A percentile compares a stretch with the other conserved stretches of the same genome.
phyloP scores from a whole-genome alignment of 202 grass and related monocot genomes.

The Sporobolus alterniflorus region DNA sequence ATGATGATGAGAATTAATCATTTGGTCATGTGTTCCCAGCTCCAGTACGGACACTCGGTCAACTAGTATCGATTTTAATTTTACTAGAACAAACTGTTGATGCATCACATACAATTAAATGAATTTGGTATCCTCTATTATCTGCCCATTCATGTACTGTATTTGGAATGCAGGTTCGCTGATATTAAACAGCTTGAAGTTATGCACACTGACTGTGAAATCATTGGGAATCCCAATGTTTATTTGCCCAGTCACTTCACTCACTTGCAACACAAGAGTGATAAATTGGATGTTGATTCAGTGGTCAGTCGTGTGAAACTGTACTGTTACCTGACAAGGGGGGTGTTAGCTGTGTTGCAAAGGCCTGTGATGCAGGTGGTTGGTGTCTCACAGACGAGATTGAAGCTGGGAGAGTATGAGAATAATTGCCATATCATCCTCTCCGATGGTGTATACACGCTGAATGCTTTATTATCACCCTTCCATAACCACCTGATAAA shows the following conservation, averaged over 20 bases:
- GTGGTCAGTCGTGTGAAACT: not conserved
- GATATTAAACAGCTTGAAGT: not conserved
- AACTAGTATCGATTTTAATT: too few species aligned
- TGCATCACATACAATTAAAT: not conserved
- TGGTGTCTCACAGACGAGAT: not conserved
- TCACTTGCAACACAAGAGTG: not conserved
- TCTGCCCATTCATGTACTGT: not conserved
- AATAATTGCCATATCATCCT: not conserved
- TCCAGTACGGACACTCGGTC: not conserved
- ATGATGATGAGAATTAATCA: not conserved
- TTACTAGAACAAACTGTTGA: too few species aligned
- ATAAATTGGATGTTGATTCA: not conserved
- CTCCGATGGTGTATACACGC: constrained; percentile 28
- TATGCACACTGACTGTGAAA: not conserved
- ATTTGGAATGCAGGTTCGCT: not conserved
- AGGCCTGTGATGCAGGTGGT: constrained; percentile 19
- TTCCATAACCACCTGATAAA: constrained; percentile 45
- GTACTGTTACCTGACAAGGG: constrained; percentile 3
- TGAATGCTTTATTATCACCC: constrained; percentile 57
- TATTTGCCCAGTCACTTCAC: not conserved
- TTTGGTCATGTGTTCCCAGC: not conserved
- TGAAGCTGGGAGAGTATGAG: not conserved
- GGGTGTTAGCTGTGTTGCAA: not conserved
- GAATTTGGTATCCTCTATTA: not conserved
- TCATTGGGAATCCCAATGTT: not conserved